Base-by-base conservation (phyloP, 139 green algal genomes). In the Trebouxia sp. region DNA sequence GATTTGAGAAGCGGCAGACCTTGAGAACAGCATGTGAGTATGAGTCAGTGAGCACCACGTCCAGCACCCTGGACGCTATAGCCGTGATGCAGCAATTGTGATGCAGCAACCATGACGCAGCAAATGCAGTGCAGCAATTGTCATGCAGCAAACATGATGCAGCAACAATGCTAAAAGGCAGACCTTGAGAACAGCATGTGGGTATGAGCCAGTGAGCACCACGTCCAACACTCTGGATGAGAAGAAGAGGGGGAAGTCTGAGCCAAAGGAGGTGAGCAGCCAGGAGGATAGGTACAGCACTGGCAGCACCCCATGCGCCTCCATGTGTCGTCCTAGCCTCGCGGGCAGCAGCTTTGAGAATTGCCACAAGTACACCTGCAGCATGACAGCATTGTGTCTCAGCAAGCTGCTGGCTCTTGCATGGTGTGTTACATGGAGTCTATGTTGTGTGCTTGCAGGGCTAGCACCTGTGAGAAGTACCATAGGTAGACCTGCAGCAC, bases 231-330 rank as follows among this genome's bases (percentile, higher is more conserved):
- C 83, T 6, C 92, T 76, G 22, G 88, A 88, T 5, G 87, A 84
- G 74, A 96, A 96, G 62, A 83, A 84, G 11, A 92, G 84, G 5
- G 92, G 92, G 81, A 96, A 96, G 66, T 95, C 92, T 1, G 90
- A 83, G 42, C 84, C 85, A 74, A 96, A 96, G 39, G 84, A 89
- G 11, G 92, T 96, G 81, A 96, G 91, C 10, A 96, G 85, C 92
- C 92, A 96, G 26, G 86, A 86, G 17, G 92, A 89, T 38, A 86
- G 91, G 47, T 92, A 96, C 51, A 96, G 88, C 75, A 93, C 89
- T 10, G 92, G 91, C 48, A 93, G 77, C 15, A 88, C 89, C 1
- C 83, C 84, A 53, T 83, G 81, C 38, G 70, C 17, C 82, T 96
- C 92, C 72, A 96, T 82, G 80, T 94, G 92, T 22, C 75, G 48